phyloP scores from a whole-genome alignment of 768 basidiomycete species.

The Coprinopsis sp. region DNA sequence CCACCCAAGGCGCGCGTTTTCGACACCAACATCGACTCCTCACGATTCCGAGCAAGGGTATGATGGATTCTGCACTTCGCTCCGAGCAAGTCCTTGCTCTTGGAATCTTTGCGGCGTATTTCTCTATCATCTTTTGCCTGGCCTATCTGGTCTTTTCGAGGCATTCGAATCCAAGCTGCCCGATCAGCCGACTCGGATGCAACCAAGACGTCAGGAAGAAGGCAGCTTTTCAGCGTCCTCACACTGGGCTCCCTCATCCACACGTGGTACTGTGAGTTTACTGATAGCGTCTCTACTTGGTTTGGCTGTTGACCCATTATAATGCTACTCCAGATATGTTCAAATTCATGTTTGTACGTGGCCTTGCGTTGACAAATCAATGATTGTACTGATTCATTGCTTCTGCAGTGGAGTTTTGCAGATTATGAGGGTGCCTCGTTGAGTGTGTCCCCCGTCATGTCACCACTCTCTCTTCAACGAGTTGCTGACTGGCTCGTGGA shows the following conservation, averaged over 20 bases:
- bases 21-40: no score
- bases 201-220: not conserved
- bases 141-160: not conserved
- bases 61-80: no score
- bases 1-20: no score
- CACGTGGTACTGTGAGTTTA: conserved; percentile 34
- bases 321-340: conserved; percentile 27
- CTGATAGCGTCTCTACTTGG: not conserved
- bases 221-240: conserved; percentile 15
- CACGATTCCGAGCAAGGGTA: no score
- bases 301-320: not conserved
- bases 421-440: conserved; percentile 35
- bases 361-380: not conserved
- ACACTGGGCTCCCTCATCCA: conserved; percentile 25
- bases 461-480: conserved; percentile 21
- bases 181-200: not conserved
- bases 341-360: conserved; percentile 26
- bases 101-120: not conserved
- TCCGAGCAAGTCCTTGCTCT: not conserved
- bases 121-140: not conserved
- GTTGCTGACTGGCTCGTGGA: conserved; percentile 49
- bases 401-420: conserved; percentile 48
- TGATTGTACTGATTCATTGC: not conserved
- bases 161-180: not conserved
- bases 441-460: not conserved